Base-by-base conservation (phyloP, 2,329 filamentous ascomycete species). In the Aspergillus fumigatus region DNA sequence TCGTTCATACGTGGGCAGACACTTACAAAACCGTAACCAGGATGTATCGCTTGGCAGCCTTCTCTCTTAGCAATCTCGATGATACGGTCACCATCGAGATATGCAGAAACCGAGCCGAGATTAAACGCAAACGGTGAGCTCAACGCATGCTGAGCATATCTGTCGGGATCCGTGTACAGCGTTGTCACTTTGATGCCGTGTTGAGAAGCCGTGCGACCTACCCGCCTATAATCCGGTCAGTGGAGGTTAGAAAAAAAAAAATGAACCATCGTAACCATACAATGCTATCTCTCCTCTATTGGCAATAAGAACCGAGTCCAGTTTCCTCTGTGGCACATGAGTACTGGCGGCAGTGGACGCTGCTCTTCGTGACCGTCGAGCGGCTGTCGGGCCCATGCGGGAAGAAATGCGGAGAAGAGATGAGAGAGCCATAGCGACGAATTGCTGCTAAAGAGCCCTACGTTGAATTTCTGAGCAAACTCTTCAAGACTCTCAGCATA, bases 231-330 rank as follows among this genome's bases (percentile, higher is more conserved):
- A 26, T 23, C 21, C 17, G 43, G 32, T 26, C 14, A 54, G 49
- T 60, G 48, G 65, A 56, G 19, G 51, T 45, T 45, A 61, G 21
- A 23, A 23, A 62, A 54, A 57, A 7, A 21, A 14, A 5, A 5
- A n/a, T 40, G 47, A 5, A 19, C 41, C 21, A 1, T 10, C 27
- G 11, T 5, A 35, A 45, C 66, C 77, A 62, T 72, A 83, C 71
- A 99, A 82, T 51, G 94, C 94, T 66, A 99, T 99, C 76, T 99
- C 94, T 66, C 94, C 94, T 65, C 94, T 88, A 73, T 99, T 99
- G 53, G 94, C 94, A 71, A 99, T 97, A 25, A 99, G 82, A 45
- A 97, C 89, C 8, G 92, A 96, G 54, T 85, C 86, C 52, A 84
- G 67, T n/a, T 79, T 66, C 53, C 73, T 79, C 10, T 53, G 59